These are phyloP conservation scores for Otatea glauca DNA, from an alignment of 176 grass and related monocot species.

Conservation along the genomic window DNA sequence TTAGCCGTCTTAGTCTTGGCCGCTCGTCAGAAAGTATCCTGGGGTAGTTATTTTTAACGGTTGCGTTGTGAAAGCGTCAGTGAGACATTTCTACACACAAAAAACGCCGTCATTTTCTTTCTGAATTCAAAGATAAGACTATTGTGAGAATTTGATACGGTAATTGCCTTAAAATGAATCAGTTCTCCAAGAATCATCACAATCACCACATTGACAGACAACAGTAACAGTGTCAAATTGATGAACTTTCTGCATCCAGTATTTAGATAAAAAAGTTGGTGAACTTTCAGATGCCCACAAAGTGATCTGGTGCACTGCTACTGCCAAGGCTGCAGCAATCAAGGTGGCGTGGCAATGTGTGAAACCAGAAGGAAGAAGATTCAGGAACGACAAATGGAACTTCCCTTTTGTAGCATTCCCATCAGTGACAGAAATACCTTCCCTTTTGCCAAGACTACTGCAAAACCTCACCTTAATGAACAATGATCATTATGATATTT, in stretches of 20 bases:
- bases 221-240: background rate
- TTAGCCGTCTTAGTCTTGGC: background rate
- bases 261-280: constrained; percentile 9
- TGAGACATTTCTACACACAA: background rate
- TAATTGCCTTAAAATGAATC: background rate
- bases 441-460: background rate
- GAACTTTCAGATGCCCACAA: constrained; percentile 2
- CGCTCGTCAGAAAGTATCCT: background rate
- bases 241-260: background rate
- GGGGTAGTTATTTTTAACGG: background rate
- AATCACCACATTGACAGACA: background rate
- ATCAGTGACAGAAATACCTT: background rate
- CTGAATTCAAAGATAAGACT: background rate
- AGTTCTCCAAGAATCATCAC: background rate
- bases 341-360: background rate
- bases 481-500: background rate
- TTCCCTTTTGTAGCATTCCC: background rate
- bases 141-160: background rate
- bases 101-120: background rate
- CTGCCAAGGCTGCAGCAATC: background rate
- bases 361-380: background rate
- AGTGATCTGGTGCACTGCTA: background rate
- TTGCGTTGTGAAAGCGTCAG: background rate
- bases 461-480: background rate
- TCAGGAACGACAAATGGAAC: background rate